Evolutionary conservation across 345 rosid genomes (phyloP), one percentile per base, ranked within the genome.

Genomic region (Psidium friedrichsthalianum): DNA sequence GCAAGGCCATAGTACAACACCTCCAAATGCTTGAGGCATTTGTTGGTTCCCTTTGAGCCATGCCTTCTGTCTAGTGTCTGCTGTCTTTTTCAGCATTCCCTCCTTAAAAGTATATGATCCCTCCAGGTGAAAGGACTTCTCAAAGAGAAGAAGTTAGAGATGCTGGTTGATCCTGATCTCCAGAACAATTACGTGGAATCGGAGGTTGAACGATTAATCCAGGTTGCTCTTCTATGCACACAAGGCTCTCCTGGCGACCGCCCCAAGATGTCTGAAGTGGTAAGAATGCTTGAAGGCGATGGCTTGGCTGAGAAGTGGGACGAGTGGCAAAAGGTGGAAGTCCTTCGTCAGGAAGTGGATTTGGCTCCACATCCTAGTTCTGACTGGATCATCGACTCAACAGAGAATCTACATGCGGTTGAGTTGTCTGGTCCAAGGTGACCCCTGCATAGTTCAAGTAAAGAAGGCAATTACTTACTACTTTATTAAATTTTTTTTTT

Each of bases 251-350:
- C 98, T 0, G 90, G 92, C 94, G 99, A 97, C 29, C 85, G 98
- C 81, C 99, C 99, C 5, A 97, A 97, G 93, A 97, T 97, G 99
- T 93, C 98, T 0, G 99, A 97, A 21, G 99, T 95, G 15, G 98
- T 97, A 61, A 88, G 98, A 86, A 97, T 97, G 98, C 98, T 97
- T 0, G 99, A 95, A 91, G 99, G 99, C 14, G 98, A 95, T 57
- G 98, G 99, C 56, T 89, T 95, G 86, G 98, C 94, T 0, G 98
- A 97, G 92, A 92, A 89, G 87, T 97, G 99, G 99, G 99, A 97
- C 52, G 98, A 95, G 87, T 97, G 98, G 99, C 99, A 95, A 82
- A 95, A 94, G 90, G 96, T 93, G n/a, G 98, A 97, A 87, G 95
- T 95, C 44, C 93, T 93, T 82, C 93, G 98, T 56, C 96, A 95